Evolutionary conservation across 306 rosid genomes (phyloP), one percentile per base, ranked within the genome.

Genomic region (Oxytropis ochrocephala): DNA sequence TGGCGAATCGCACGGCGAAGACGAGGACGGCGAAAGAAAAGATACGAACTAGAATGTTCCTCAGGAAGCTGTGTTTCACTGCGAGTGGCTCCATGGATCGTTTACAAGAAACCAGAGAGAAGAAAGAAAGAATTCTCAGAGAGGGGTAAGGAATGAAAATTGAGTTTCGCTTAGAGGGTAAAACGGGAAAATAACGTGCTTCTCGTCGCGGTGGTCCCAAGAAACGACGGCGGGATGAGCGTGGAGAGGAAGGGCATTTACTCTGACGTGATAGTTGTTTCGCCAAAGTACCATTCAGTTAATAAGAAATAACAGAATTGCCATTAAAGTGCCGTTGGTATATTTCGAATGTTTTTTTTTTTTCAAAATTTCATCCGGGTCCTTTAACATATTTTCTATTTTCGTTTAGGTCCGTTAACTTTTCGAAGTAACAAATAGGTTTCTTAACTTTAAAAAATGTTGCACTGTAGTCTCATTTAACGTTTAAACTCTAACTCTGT

Each of bases 21-120:
- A 84, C 6, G 47, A 84, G 82, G 29, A 79, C 78, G 2, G 72
- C 78, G 38, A 81, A 81, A 39, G 88, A 84, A 51, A 85, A 68
- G 5, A 85, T 4, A 6, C 83, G 80, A 1, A 79, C 64, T 4
- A 83, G 70, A 32, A 77, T 24, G 74, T 75, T 79, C 11, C 64
- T 12, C 3, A 78, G 49, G 56, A 39, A 44, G 57, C 69, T 36
- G 48, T 63, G 57, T 50, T 83, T 80, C 12, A 50, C 35, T 44
- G 19, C 50, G 30, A 75, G 21, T 7, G 81, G 49, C 8, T 85
- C 84, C 89, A 84, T 86, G 53, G 62, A 30, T 51, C 4, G 56
- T 11, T 50, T 2, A 11, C 21, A 32, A 70, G 76, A 44, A 64
- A 64, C 52, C 41, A 8, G 7, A 3, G 44, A 14, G 57, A 61